Evolutionary conservation across 2,329 filamentous ascomycete species (phyloP).

Genomic region (Paraphaeosphaeria minitans): DNA sequence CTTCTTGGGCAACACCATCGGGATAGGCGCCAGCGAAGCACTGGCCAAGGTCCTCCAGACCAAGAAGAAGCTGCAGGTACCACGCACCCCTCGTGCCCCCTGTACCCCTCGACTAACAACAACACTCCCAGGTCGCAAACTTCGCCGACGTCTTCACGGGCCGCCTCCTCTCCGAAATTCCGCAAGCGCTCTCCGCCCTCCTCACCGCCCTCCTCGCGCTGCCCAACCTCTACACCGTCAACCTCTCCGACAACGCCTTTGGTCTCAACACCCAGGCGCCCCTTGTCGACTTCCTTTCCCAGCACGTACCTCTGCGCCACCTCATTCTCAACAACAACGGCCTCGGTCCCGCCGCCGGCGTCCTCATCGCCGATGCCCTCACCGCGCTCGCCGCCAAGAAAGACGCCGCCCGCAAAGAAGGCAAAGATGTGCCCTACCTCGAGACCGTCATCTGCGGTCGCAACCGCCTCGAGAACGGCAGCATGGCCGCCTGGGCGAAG

Average conservation of each 20-base stretch:
- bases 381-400: constrained; percentile 84
- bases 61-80: constrained; percentile 79
- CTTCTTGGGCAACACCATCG: constrained; percentile 89
- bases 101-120: constrained; percentile 13
- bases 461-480: constrained; percentile 93
- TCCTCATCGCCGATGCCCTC: constrained; percentile 85
- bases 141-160: constrained; percentile 98
- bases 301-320: constrained; percentile 88
- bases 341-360: constrained; percentile 87
- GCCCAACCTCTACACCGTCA: constrained; percentile 85
- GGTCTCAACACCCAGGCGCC: constrained; percentile 93
- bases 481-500: constrained; percentile 93
- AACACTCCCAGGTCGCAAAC: constrained; percentile 69
- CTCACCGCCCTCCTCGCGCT: constrained; percentile 86
- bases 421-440: constrained; percentile 76
- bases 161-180: constrained; percentile 90
- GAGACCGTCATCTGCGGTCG: constrained; percentile 98
- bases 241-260: constrained; percentile 97
- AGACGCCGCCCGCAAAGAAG: constrained; percentile 72
- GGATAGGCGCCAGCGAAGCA: constrained; percentile 83
- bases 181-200: constrained; percentile 81
- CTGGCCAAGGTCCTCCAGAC: constrained; percentile 82
- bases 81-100: constrained; percentile 39
- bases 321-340: constrained; percentile 99
- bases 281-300: constrained; percentile 86